Conservation (phyloP, 331 rosid genomes). For the Malus hybrid region DNA sequence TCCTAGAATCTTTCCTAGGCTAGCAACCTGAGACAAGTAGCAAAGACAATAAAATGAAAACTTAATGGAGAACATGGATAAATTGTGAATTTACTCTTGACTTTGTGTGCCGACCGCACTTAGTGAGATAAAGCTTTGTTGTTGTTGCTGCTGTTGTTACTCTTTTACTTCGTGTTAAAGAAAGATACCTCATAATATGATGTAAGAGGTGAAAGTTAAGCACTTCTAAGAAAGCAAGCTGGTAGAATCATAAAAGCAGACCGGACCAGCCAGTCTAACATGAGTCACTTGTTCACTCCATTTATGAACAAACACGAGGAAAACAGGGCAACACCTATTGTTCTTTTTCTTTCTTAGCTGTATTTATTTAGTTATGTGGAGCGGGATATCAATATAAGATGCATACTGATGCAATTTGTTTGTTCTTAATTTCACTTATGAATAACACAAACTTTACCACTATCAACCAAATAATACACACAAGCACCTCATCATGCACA, state of each 20-base stretch:
- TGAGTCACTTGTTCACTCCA: background rate
- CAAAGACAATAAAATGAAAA: slow-evolving; percentile 11
- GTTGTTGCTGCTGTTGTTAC: background rate
- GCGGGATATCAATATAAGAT: background rate
- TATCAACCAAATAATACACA: background rate
- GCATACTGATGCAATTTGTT: background rate
- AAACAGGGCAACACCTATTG: background rate
- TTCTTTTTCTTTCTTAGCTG: background rate
- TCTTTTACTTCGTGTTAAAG: background rate
- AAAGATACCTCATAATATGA: background rate
- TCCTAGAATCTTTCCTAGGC: slow-evolving; percentile 84
- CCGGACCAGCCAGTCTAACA: background rate
- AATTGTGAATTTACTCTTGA: no score
- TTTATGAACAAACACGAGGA: background rate
- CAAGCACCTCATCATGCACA: background rate
- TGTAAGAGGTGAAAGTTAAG: background rate
- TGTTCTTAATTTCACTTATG: background rate
- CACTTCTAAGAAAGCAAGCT: background rate
- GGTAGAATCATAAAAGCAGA: background rate
- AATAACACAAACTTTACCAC: background rate
- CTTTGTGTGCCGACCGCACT: no score
- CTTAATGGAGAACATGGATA: background rate
- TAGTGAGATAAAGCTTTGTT: no score
- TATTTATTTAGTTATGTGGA: background rate
- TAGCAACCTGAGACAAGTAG: slow-evolving; percentile 65